phyloP scores from a whole-genome alignment of 106 monocot species.

The Ottelia alismoides region DNA sequence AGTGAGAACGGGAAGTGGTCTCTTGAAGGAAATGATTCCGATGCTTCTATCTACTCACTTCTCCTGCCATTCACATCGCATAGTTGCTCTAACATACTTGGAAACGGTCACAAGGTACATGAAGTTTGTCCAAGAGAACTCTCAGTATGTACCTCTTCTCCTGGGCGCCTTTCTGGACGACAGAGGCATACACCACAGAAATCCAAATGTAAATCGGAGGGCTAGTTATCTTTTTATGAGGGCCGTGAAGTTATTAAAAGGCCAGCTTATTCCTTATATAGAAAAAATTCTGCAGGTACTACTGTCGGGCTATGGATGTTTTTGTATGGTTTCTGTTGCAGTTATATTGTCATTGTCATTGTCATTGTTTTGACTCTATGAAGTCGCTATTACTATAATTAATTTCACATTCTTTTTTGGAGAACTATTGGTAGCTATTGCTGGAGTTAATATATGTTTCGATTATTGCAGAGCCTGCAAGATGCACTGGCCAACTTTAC shows the following conservation, averaged over 20 bases:
- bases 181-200: conserved; percentile 76
- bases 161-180: conserved; percentile 78
- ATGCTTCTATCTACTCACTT: conserved; percentile 70
- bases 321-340: no score
- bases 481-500: conserved; percentile 53
- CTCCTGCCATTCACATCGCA: conserved; percentile 66
- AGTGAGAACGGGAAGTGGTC: conserved; percentile 54
- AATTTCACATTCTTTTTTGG: not conserved
- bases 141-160: conserved; percentile 58
- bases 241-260: conserved; percentile 72
- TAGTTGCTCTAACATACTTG: conserved; percentile 78
- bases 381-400: not conserved
- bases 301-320: not conserved
- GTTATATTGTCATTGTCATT: no score
- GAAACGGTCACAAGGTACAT: conserved; percentile 74
- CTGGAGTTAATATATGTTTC: no score
- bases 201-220: conserved; percentile 57
- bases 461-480: conserved; percentile 77
- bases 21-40: conserved; percentile 56
- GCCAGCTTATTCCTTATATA: conserved; percentile 67
- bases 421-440: no score
- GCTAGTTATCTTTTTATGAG: conserved; percentile 95
- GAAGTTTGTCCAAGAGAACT: conserved; percentile 89
- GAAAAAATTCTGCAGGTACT: conserved; percentile 80
- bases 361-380: no score